Evolutionary conservation across 306 rosid genomes (phyloP).

Genomic region (Prunus fruticosa): DNA sequence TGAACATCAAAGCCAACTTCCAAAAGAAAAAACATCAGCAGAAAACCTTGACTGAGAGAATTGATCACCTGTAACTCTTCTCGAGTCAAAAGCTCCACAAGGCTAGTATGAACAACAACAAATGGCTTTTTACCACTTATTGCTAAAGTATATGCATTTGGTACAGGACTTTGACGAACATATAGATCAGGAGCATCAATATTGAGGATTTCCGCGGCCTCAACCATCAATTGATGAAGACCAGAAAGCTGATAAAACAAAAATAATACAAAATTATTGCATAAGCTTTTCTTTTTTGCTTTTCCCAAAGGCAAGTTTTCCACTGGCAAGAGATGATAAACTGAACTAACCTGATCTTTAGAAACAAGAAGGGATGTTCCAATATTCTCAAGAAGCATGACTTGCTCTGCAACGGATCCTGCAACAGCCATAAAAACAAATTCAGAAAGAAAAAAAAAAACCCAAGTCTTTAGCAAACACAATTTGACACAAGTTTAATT

Average conservation of each 20-base stretch:
- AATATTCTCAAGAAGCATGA: conserved; percentile 93
- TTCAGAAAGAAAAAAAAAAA: neutral
- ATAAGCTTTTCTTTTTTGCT: neutral
- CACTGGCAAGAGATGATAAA: no score
- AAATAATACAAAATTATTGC: neutral
- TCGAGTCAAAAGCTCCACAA: conserved; percentile 89
- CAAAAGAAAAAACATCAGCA: neutral
- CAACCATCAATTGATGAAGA: conserved; percentile 71
- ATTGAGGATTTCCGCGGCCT: conserved; percentile 79
- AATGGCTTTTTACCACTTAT: conserved; percentile 89
- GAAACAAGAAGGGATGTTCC: conserved; percentile 98
- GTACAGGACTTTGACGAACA: conserved; percentile 94
- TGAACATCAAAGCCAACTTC: neutral
- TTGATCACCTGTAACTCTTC: conserved; percentile 78
- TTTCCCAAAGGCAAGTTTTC: neutral
- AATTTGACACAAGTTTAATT: neutral
- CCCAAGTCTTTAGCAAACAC: neutral
- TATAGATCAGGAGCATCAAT: conserved; percentile 84
- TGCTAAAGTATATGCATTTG: conserved; percentile 97
- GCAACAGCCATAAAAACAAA: conserved; percentile 15
- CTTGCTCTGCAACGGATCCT: conserved; percentile 93
- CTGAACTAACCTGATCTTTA: conserved; percentile 66
- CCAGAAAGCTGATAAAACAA: conserved; percentile 65
- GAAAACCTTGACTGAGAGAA: neutral
- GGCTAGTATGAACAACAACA: conserved; percentile 89